A percentile compares a stretch with the other conserved stretches of the same genome.
phyloP scores from a whole-genome alignment of 208 protist genomes.

The Polymyxa betae region DNA sequence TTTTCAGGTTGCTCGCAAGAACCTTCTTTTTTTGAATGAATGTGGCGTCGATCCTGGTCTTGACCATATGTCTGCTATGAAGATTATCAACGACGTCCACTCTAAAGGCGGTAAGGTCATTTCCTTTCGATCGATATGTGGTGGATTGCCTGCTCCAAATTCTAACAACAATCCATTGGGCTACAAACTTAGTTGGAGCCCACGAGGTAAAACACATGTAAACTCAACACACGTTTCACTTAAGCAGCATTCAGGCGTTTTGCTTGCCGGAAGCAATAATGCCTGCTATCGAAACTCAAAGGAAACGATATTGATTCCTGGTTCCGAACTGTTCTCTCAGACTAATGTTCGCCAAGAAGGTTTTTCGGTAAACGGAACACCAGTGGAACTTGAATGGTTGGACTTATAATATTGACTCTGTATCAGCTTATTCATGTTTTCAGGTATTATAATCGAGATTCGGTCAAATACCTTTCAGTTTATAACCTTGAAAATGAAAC shows the following conservation, averaged over 20 bases:
- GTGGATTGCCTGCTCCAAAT: slow-evolving; percentile 47
- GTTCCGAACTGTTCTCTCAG: background rate
- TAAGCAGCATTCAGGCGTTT: background rate
- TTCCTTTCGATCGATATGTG: slow-evolving; percentile 52
- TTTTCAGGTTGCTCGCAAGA: background rate
- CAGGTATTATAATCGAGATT: background rate
- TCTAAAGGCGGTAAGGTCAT: slow-evolving; percentile 56
- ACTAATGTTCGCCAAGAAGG: background rate
- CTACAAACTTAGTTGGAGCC: slow-evolving; percentile 53
- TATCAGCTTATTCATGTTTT: background rate
- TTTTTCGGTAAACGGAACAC: background rate
- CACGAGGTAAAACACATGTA: background rate
- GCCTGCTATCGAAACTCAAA: background rate
- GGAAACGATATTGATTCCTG: background rate
- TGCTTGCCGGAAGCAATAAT: background rate
- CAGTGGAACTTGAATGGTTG: background rate
- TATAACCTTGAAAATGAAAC: background rate
- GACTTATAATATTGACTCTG: background rate
- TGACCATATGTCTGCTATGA: slow-evolving; percentile 61
- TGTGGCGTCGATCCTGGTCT: slow-evolving; percentile 61
- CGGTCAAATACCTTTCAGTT: background rate
- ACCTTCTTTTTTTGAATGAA: slow-evolving; percentile 52
- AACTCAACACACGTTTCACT: background rate
- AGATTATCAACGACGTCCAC: slow-evolving; percentile 57
- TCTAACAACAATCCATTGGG: slow-evolving; percentile 55